These are phyloP conservation scores for Colletotrichum tamarilloi DNA, from an alignment of 2,329 filamentous ascomycete species.

Conservation along the genomic window DNA sequence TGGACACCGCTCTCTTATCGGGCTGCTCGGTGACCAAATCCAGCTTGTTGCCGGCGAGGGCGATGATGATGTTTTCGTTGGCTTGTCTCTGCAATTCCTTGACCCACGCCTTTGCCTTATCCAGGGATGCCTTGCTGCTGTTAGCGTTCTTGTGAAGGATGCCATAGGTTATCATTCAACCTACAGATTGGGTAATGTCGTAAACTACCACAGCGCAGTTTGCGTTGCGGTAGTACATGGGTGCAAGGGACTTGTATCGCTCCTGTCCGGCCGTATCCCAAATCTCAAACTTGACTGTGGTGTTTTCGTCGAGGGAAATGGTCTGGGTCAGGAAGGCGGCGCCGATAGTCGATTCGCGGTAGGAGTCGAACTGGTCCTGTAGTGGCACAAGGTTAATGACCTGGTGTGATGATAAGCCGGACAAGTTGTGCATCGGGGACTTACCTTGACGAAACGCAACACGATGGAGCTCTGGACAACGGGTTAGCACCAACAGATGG, in stretches of 20 bases:
- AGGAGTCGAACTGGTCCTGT: conserved; percentile 97
- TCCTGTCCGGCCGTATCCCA: conserved; percentile 99
- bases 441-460: conserved; percentile 96
- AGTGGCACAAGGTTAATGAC: conserved; percentile 15
- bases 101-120: conserved; percentile 99
- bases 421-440: conserved; percentile 38
- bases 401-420: not conserved
- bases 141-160: conserved; percentile 38
- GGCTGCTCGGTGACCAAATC: conserved; percentile 95
- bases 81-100: conserved; percentile 98
- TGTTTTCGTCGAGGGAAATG: conserved; percentile 96
- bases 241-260: conserved; percentile 97
- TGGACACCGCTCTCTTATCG: conserved; percentile 92
- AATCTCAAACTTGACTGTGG: conserved; percentile 99
- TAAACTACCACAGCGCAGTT: conserved; percentile 99
- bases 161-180: conserved; percentile 45
- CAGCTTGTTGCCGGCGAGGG: conserved; percentile 96
- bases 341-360: conserved; percentile 97
- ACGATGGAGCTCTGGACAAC: conserved; percentile 88
- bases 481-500: conserved; percentile 32
- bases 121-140: conserved; percentile 81
- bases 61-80: conserved; percentile 99
- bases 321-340: conserved; percentile 99
- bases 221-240: conserved; percentile 99
- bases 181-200: conserved; percentile 98